Evolutionary conservation across 2,329 filamentous ascomycete species (phyloP).

Genomic region (Leptographium lundbergii): DNA sequence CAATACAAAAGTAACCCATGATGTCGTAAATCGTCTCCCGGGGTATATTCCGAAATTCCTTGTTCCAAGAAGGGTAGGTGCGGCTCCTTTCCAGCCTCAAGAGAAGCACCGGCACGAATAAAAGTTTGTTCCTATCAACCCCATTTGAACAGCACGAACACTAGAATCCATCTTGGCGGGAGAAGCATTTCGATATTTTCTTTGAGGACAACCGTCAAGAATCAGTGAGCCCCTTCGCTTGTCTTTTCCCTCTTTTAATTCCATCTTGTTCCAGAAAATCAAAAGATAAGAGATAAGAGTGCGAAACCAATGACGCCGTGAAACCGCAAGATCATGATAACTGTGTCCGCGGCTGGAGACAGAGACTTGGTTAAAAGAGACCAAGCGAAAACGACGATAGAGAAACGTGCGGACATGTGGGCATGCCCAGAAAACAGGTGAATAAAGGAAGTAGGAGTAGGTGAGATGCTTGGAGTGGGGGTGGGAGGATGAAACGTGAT

Average conservation of each 20-base stretch:
- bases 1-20: constrained; percentile 9
- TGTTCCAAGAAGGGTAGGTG: constrained; percentile 7
- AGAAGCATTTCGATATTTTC: constrained; percentile 1
- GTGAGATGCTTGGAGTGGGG: not conserved
- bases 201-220: constrained; percentile 4
- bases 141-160: constrained; percentile 3
- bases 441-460: not conserved
- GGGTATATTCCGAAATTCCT: constrained; percentile 14
- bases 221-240: constrained; percentile 7
- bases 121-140: constrained; percentile 6
- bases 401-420: not conserved
- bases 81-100: constrained; percentile 1
- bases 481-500: not conserved
- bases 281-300: constrained; percentile 15
- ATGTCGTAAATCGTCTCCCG: constrained; percentile 11
- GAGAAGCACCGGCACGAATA: constrained; percentile 2
- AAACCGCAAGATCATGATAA: constrained; percentile 10
- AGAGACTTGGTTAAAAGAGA: not conserved
- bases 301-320: constrained; percentile 17
- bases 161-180: constrained; percentile 1
- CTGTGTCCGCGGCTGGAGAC: constrained; percentile 9
- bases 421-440: not conserved
- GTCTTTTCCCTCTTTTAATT: constrained; percentile 10
- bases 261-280: constrained; percentile 16
- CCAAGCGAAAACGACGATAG: not conserved